Percentiles rank a stretch among this genome's conserved stretches.
Evolutionary conservation across 2,329 filamentous ascomycete genomes (phyloP).

Genomic region (Fusarium setosum): DNA sequence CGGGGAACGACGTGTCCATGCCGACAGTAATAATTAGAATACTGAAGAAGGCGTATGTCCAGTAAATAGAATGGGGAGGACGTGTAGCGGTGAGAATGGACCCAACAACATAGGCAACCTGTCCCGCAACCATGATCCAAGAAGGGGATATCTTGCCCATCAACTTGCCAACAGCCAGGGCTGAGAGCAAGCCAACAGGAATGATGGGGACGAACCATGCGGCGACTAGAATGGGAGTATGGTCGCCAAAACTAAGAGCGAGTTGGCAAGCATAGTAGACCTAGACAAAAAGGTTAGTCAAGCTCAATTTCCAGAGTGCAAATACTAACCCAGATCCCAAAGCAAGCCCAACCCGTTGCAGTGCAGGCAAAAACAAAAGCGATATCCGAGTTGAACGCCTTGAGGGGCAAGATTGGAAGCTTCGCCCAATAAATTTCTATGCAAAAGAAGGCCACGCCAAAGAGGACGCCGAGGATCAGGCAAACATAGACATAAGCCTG

Average conservation of each 20-base stretch:
- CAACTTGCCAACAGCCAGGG: slow-evolving; percentile 51
- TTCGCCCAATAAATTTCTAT: slow-evolving; percentile 11
- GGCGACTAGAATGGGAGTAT: slow-evolving; percentile 53
- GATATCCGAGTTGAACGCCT: slow-evolving; percentile 12
- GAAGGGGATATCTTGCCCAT: slow-evolving; percentile 41
- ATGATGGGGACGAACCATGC: slow-evolving; percentile 49
- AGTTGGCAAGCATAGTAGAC: slow-evolving; percentile 11
- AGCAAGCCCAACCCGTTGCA: slow-evolving; percentile 15
- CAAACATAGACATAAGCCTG: slow-evolving; percentile 63
- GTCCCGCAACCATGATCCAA: slow-evolving; percentile 54
- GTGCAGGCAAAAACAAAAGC: slow-evolving; percentile 19
- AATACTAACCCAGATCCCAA: slow-evolving; percentile 15
- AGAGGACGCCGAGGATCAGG: slow-evolving; percentile 64
- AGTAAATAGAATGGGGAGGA: slow-evolving; percentile 67
- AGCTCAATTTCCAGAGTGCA: no score
- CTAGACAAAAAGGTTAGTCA: neutral
- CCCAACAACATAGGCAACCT: slow-evolving; percentile 52
- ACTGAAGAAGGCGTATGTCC: slow-evolving; percentile 65
- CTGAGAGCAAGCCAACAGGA: slow-evolving; percentile 54
- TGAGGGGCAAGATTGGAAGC: slow-evolving; percentile 5
- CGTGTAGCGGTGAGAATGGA: slow-evolving; percentile 53
- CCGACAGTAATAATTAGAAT: slow-evolving; percentile 14
- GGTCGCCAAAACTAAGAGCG: slow-evolving; percentile 52
- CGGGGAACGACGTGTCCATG: slow-evolving; percentile 17
- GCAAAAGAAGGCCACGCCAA: slow-evolving; percentile 40